Base-by-base conservation (phyloP, 192 early-diverging fungal genomes). In the Ambispora gerdemannii region DNA sequence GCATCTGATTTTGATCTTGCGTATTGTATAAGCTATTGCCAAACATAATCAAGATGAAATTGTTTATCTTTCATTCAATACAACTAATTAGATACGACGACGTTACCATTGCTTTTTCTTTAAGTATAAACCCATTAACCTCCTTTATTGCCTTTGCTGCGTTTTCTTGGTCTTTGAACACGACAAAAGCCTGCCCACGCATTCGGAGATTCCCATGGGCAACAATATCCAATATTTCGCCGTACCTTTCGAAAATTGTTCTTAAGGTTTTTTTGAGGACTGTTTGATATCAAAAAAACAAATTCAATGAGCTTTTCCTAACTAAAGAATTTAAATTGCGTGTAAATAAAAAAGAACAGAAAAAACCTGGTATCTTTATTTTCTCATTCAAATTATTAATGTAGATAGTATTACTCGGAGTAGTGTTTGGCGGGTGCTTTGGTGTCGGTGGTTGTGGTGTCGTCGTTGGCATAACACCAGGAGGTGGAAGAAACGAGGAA, bases 101-200 rank as follows among this genome's bases (percentile, higher is more conserved):
- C 24, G 51, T 43, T 75, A 92, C 90, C 86, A 98, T 89, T 8
- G 92, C 93, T 63, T 94, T 90, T 31, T 80, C 88, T 67, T 91
- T 92, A 35, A 99, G 79, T 30, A 88, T 80, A 72, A 93, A 92
- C 2, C 90, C 89, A 64, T 99, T 90, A 4, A 94, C 83, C 74
- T 93, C 92, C 70, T 86, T 80, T 60, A 94, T 75, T 2, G 97
- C 95, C 51, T 85, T 89, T 27, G 77, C 73, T 1, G 96, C 94
- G 35, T 80, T 70, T 52, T 93, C 93, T 31, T 78, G 68, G 25
- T 87, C 76, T 66, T 87, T 83, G 75, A 92, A 98, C 0, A 87
- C 88, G 1, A 99, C 83, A 80, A 96, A 99, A 0, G 95, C 97
- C 74, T 99, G 97, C 19, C 97, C 97, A 65, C 93, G 86, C 84